phyloP scores from a whole-genome alignment of 495 filamentous ascomycete genomes.

The Podospora comata region DNA sequence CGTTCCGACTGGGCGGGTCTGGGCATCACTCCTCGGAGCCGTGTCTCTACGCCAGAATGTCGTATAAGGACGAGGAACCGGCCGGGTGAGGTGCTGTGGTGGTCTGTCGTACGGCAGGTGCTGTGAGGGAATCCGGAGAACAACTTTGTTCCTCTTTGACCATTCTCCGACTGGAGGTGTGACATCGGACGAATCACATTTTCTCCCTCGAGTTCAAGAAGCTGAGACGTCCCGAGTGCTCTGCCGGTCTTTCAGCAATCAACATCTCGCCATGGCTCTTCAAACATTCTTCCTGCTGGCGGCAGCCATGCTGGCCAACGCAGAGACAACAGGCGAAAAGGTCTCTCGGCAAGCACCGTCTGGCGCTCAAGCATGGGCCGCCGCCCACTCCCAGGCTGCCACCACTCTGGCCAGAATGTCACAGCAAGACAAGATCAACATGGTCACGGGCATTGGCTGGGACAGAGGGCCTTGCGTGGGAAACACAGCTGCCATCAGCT shows the following conservation, averaged over 20 bases:
- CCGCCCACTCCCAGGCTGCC: constrained; percentile 56
- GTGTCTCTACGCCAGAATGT: not conserved
- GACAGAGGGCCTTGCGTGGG: constrained; percentile 64
- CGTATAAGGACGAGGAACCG: constrained; percentile 18
- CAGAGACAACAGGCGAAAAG: constrained; percentile 16
- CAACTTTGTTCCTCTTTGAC: not conserved
- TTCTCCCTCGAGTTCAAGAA: not conserved
- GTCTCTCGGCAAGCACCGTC: constrained; percentile 15
- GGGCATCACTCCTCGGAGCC: not conserved
- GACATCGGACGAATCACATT: not conserved
- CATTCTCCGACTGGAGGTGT: not conserved
- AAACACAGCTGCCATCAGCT: constrained; percentile 53
- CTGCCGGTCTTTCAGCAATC: not conserved
- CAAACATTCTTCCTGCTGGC: constrained; percentile 14
- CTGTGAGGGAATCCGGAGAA: not conserved
- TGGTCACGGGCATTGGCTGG: constrained; percentile 65
- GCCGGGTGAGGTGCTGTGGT: not conserved
- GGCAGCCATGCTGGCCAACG: constrained; percentile 13
- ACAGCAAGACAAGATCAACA: constrained; percentile 56
- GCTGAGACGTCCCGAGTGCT: not conserved
- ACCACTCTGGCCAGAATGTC: constrained; percentile 54
- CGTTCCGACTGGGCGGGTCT: constrained; percentile 24
- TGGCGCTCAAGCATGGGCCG: constrained; percentile 42
- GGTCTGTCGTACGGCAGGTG: constrained; percentile 7
- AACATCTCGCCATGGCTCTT: constrained; percentile 15